phyloP scores from a whole-genome alignment of 495 filamentous ascomycete genomes.

The Corynascus novoguineensis region DNA sequence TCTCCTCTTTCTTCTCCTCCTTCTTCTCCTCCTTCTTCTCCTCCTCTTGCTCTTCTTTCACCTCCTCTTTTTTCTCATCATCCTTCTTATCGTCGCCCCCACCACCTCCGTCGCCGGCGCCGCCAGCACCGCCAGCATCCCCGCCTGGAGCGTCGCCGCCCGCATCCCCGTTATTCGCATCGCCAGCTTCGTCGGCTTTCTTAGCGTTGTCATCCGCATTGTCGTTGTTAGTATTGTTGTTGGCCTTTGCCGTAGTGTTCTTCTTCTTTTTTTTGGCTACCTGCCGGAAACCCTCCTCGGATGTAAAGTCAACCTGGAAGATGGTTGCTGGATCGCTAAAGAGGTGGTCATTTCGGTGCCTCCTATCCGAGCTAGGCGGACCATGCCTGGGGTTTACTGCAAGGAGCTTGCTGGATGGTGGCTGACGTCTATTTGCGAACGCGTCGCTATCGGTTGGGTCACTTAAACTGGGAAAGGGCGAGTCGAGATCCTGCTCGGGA shows the following conservation, averaged over 20 bases:
- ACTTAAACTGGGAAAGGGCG: neutral
- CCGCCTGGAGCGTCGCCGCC: slow-evolving; percentile 16
- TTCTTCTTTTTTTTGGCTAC: slow-evolving; percentile 38
- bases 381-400: neutral
- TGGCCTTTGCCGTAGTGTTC: slow-evolving; percentile 14
- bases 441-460: slow-evolving; percentile 23
- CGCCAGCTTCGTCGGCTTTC: slow-evolving; percentile 35
- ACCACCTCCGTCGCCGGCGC: slow-evolving; percentile 24
- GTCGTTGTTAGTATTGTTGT: slow-evolving; percentile 13
- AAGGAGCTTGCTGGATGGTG: neutral
- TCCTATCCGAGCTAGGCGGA: slow-evolving; percentile 1
- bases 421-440: slow-evolving; percentile 15
- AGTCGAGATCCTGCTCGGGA: slow-evolving; percentile 13
- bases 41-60: slow-evolving; percentile 31
- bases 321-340: slow-evolving; percentile 27
- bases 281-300: slow-evolving; percentile 43
- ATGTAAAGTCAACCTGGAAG: slow-evolving; percentile 39
- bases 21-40: slow-evolving; percentile 30
- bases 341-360: slow-evolving; percentile 18
- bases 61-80: slow-evolving; percentile 28
- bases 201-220: slow-evolving; percentile 41
- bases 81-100: slow-evolving; percentile 28
- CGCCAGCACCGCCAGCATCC: slow-evolving; percentile 20
- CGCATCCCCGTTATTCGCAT: slow-evolving; percentile 21
- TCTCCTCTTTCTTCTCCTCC: slow-evolving; percentile 19